Conservation (phyloP, 169 alveolate species). For the Babesia bovis region DNA sequence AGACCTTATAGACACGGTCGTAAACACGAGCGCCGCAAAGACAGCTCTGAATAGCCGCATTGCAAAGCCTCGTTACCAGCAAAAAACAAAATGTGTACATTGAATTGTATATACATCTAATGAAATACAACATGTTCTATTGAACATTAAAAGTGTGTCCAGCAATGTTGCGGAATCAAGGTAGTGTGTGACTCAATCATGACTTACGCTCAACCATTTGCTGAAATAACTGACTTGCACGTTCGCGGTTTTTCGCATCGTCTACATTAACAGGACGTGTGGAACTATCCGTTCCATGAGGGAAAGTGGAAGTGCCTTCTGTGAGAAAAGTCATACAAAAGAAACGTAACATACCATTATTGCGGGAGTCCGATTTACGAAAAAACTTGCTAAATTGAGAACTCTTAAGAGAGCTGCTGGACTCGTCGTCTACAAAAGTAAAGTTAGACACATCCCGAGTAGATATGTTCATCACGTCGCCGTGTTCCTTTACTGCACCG, state of each 20-base stretch:
- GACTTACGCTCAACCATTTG: constrained; percentile 19
- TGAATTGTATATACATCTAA: neutral
- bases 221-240: constrained; percentile 14
- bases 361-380: neutral
- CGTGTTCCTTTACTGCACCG: neutral
- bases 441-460: constrained; percentile 55
- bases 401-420: constrained; percentile 39
- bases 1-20: neutral
- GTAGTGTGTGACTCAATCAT: neutral
- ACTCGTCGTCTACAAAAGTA: constrained; percentile 61
- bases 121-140: too few relatives aligned
- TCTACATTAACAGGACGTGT: neutral
- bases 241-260: constrained; percentile 21
- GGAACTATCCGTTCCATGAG: too few relatives aligned
- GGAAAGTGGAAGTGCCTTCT: too few relatives aligned
- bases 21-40: neutral
- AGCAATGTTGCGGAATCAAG: neutral
- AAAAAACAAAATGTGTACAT: neutral
- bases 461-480: constrained; percentile 37
- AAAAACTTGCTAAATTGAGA: constrained; percentile 65
- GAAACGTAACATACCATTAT: too few relatives aligned
- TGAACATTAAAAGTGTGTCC: too few relatives aligned
- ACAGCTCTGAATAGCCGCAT: neutral
- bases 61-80: too few relatives aligned
- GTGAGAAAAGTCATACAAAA: too few relatives aligned